A percentile compares a stretch with the other conserved stretches of the same genome.
Evolutionary conservation across 805 yeast genomes (phyloP).

Genomic region (Barnettozyma californica): DNA sequence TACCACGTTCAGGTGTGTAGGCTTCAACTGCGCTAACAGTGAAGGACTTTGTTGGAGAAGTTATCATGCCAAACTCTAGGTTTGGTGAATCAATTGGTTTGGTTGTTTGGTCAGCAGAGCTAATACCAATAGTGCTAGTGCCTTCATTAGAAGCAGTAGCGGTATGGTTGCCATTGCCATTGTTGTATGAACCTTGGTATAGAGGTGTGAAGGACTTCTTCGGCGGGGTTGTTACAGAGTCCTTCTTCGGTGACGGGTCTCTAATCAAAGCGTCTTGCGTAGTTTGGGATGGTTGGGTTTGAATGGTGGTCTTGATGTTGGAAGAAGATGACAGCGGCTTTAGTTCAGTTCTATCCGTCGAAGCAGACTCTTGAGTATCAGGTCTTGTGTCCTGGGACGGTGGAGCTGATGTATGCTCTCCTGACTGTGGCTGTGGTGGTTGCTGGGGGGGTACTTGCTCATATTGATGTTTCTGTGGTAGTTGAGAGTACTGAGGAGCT

Average conservation of each 20-base stretch:
- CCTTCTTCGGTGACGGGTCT: constrained; percentile 17
- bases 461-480: constrained; percentile 3
- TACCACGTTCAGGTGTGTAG: constrained; percentile 58
- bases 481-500: background rate
- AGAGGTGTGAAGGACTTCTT: constrained; percentile 9
- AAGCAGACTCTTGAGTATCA: constrained; percentile 13
- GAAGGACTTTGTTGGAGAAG: constrained; percentile 38
- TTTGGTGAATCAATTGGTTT: constrained; percentile 8
- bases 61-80: constrained; percentile 21
- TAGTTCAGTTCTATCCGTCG: constrained; percentile 19
- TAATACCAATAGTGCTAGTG: constrained; percentile 1
- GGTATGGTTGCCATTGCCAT: constrained; percentile 9
- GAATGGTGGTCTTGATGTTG: background rate
- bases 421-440: constrained; percentile 6
- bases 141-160: constrained; percentile 12
- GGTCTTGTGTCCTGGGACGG: constrained; percentile 14
- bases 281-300: constrained; percentile 4
- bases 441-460: background rate
- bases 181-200: constrained; percentile 6
- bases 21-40: constrained; percentile 53
- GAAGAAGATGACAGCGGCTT: constrained; percentile 10
- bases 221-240: constrained; percentile 11
- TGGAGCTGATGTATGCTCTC: background rate
- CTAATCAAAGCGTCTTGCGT: constrained; percentile 10
- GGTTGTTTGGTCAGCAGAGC: constrained; percentile 2